These are phyloP conservation scores for Nepenthes mirabilis DNA, from an alignment of 148 eudicot species.

Conservation along the genomic window DNA sequence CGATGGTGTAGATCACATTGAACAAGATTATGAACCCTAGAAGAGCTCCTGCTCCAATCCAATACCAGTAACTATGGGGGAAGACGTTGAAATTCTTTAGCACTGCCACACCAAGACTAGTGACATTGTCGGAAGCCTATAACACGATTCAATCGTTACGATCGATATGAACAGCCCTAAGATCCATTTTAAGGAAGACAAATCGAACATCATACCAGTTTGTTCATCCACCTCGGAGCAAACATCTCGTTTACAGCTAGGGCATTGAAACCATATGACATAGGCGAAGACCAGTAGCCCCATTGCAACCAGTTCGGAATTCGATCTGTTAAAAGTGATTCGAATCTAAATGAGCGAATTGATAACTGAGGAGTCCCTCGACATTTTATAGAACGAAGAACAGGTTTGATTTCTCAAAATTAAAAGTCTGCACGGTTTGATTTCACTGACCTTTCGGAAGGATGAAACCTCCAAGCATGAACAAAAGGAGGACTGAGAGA, in stretches of 20 bases:
- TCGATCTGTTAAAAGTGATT: conserved; percentile 20
- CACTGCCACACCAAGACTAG: conserved; percentile 47
- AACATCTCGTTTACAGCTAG: conserved; percentile 82
- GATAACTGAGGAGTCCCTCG: background rate
- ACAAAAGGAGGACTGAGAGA: conserved; percentile 62
- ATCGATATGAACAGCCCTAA: background rate
- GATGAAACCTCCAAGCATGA: conserved; percentile 92
- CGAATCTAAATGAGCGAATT: background rate
- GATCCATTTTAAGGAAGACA: background rate
- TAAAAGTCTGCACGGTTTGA: background rate
- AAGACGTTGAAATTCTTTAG: conserved; percentile 49
- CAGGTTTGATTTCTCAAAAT: background rate
- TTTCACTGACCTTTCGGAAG: conserved; percentile 64
- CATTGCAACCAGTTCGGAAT: conserved; percentile 82
- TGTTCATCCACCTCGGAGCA: conserved; percentile 92
- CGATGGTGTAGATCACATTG: conserved; percentile 62
- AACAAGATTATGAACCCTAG: conserved; percentile 51
- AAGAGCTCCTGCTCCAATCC: conserved; percentile 84
- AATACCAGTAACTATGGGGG: conserved; percentile 50
- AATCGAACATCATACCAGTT: conserved; percentile 25
- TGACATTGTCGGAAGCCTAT: conserved; percentile 59
- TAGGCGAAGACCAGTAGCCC: conserved; percentile 88
- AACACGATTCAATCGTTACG: background rate
- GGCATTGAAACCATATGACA: conserved; percentile 76
- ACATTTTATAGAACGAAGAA: too few species aligned